phyloP scores from a whole-genome alignment of 345 rosid species.

The Pistacia vera region DNA sequence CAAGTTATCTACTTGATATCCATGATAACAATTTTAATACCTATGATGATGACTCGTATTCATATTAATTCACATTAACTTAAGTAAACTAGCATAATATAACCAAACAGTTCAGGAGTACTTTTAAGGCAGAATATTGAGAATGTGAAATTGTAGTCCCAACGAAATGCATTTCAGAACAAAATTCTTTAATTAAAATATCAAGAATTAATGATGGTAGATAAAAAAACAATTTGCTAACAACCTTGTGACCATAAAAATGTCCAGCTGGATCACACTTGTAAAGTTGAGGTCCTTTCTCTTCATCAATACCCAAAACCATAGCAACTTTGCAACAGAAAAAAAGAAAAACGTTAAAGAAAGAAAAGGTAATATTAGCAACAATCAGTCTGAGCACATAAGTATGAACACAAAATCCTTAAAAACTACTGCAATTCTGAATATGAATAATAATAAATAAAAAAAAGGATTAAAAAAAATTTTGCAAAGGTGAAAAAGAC shows the following conservation, averaged over 20 bases:
- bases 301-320: constrained; percentile 97
- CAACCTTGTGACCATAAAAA: constrained; percentile 96
- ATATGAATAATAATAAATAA: too few relatives aligned
- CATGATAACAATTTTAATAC: not conserved
- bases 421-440: not conserved
- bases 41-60: not conserved
- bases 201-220: not conserved
- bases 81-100: not conserved
- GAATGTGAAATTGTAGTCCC: not conserved
- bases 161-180: not conserved
- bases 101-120: not conserved
- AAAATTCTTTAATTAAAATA: not conserved
- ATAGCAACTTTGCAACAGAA: constrained; percentile 68
- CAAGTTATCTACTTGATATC: not conserved
- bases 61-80: not conserved
- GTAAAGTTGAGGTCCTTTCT: constrained; percentile 88
- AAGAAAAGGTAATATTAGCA: not conserved
- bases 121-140: not conserved
- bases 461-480: not conserved
- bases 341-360: not conserved
- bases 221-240: not conserved
- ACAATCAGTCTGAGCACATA: not conserved
- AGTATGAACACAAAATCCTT: not conserved
- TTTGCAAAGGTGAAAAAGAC: constrained; percentile 3
- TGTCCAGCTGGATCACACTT: constrained; percentile 99